These are phyloP conservation scores for Sequoia sempervirens DNA, from an alignment of 75 land plant genomes.

Conservation along the genomic window DNA sequence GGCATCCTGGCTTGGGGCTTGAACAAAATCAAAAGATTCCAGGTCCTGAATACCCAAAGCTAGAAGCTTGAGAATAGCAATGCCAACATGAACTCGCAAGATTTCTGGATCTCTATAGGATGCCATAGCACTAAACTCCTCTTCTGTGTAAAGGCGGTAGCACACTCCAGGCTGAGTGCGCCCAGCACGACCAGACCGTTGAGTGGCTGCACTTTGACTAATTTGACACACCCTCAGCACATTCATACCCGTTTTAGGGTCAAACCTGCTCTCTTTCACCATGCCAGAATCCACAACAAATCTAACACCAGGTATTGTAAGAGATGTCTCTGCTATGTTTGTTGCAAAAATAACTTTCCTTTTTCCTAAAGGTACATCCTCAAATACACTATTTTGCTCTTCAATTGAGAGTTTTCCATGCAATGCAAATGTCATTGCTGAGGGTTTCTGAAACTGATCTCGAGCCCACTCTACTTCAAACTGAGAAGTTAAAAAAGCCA, in stretches of 20 bases:
- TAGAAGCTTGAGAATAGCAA: constrained; percentile 64
- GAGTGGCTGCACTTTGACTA: constrained; percentile 68
- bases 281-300: constrained; percentile 80
- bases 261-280: constrained; percentile 71
- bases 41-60: constrained; percentile 58
- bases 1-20: constrained; percentile 57
- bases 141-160: constrained; percentile 61
- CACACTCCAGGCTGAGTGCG: constrained; percentile 75
- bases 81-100: constrained; percentile 64
- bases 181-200: constrained; percentile 85
- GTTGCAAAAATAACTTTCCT: constrained; percentile 82
- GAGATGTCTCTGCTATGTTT: constrained; percentile 84
- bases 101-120: constrained; percentile 73
- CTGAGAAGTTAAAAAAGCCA: constrained; percentile 81
- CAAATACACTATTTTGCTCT: constrained; percentile 60
- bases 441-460: constrained; percentile 33
- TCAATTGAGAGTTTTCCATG: constrained; percentile 73
- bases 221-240: constrained; percentile 51
- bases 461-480: constrained; percentile 85
- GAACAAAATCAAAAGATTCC: constrained; percentile 69
- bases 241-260: constrained; percentile 69
- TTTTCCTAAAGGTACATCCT: constrained; percentile 37
- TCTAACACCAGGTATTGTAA: constrained; percentile 80
- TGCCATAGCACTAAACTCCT: constrained; percentile 41
- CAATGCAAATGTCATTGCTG: constrained; percentile 49